Percentiles rank a stretch among this genome's conserved stretches.
phyloP scores from a whole-genome alignment of 2,329 filamentous ascomycete genomes.

The Talaromyces marneffei region DNA sequence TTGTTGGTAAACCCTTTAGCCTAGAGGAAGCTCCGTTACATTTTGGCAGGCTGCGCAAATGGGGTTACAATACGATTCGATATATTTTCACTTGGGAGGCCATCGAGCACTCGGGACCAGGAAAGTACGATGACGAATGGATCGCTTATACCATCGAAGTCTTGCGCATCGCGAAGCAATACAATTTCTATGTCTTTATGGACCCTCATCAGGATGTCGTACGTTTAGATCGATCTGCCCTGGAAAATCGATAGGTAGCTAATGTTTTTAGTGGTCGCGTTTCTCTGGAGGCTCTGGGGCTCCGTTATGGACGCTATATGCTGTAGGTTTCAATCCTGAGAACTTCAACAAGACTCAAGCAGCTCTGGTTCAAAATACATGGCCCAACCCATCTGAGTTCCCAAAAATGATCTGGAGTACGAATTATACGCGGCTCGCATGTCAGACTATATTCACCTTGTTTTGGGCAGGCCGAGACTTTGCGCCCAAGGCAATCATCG shows the following conservation, averaged over 20 bases:
- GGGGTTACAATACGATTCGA: slow-evolving; percentile 92
- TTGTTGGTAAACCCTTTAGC: slow-evolving; percentile 78
- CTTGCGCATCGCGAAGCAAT: slow-evolving; percentile 74
- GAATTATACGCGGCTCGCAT: slow-evolving; percentile 83
- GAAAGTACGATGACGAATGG: slow-evolving; percentile 88
- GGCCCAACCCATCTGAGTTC: slow-evolving; percentile 73
- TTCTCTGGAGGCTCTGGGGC: slow-evolving; percentile 92
- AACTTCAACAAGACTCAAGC: slow-evolving; percentile 82
- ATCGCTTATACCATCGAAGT: slow-evolving; percentile 85
- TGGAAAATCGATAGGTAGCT: neutral
- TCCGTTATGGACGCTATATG: slow-evolving; percentile 96
- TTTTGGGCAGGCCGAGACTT: slow-evolving; percentile 91
- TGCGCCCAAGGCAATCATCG: slow-evolving; percentile 90
- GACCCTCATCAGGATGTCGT: slow-evolving; percentile 97
- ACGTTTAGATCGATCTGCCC: slow-evolving; percentile 34
- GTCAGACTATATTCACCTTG: slow-evolving; percentile 85
- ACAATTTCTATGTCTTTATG: slow-evolving; percentile 96
- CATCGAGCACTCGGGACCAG: slow-evolving; percentile 87
- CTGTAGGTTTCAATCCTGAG: slow-evolving; percentile 81
- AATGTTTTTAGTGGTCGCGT: slow-evolving; percentile 67
- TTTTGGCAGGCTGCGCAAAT: slow-evolving; percentile 77
- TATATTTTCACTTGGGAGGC: slow-evolving; percentile 99
- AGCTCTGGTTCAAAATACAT: slow-evolving; percentile 91
- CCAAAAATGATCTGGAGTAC: slow-evolving; percentile 99
- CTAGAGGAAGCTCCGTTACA: slow-evolving; percentile 77